These are phyloP conservation scores for Aspergillus carbonarius DNA, from an alignment of 2,329 filamentous ascomycete genomes.

Conservation along the genomic window DNA sequence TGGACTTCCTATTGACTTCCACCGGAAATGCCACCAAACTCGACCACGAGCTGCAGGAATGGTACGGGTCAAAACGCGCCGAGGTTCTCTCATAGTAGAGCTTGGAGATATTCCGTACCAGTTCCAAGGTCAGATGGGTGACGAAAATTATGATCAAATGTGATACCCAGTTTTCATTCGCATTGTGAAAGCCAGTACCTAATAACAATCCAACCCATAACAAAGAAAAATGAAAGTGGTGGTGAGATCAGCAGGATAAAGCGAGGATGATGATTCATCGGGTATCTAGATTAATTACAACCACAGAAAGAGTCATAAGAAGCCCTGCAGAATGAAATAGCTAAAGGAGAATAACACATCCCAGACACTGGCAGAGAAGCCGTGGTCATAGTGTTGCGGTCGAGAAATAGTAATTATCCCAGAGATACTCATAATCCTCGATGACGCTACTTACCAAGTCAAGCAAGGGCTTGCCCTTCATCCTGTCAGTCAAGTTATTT, in stretches of 20 bases:
- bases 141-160: constrained; percentile 17
- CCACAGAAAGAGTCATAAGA: not conserved
- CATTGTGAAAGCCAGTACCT: not conserved
- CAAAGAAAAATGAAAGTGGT: not conserved
- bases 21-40: constrained; percentile 41
- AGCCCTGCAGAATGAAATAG: constrained; percentile 9
- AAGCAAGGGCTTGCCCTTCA: constrained; percentile 72
- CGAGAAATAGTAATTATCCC: constrained; percentile 96
- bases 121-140: not conserved
- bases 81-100: constrained; percentile 63
- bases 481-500: constrained; percentile 68
- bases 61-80: constrained; percentile 73
- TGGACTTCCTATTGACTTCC: constrained; percentile 67
- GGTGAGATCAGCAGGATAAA: not conserved
- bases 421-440: constrained; percentile 95
- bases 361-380: not conserved
- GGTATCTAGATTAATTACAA: not conserved
- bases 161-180: constrained; percentile 11
- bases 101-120: not conserved
- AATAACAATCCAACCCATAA: no score
- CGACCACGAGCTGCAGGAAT: constrained; percentile 68
- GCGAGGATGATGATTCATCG: not conserved
- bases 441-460: constrained; percentile 80
- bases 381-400: constrained; percentile 53
- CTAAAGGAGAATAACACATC: constrained; percentile 2